Base-by-base conservation (phyloP, 352 stramenopile species). In the Hyphochytrium catenoides region DNA sequence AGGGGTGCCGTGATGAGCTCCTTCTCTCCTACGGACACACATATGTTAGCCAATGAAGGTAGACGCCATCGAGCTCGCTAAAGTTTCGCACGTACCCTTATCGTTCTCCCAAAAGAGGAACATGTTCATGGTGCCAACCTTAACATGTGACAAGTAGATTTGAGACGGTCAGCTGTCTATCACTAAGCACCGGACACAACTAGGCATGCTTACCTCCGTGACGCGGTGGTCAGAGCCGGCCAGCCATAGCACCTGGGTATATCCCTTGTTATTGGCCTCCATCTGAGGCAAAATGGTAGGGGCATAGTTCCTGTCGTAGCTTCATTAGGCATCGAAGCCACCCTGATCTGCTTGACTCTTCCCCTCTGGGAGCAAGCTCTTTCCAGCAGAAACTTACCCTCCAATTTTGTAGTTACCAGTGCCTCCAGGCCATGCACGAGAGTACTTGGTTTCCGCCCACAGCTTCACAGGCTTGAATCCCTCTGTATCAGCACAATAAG, bases 121-220 rank as follows among this genome's bases (percentile, higher is more conserved):
- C 26, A 98, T 60, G 60, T 98, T 98, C 90, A 97, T 98, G 2
- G 85, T 86, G 33, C 87, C 87, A 14, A 76, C 69, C 49, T 88
- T 70, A 3, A 67, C 83, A 20, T 47, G 44, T 15, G 42, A 55
- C 31, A 35, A 27, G 12, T 56, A 32, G 12, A 25, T 28, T 18
- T 29, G 36, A 37, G 12, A 12, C 31, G 11, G 26, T 11, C 19
- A n/a, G 11, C 11, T n/a, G 24, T 39, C 32, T n/a, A 27, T 47
- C 39, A 25, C 28, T 37, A 2, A 18, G 35, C 51, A 37, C 16
- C 16, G 8, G 36, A 28, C 12, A 29, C 8, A 9, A 9, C 14
- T 12, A 30, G 12, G 31, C 11, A 22, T 16, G n/a, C n/a, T n/a
- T n/a, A n/a, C n/a, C n/a, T n/a, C n/a, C n/a, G n/a, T n/a, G n/a